Conservation (phyloP, 73 alveolate species). For the Symbiodinium natans region DNA sequence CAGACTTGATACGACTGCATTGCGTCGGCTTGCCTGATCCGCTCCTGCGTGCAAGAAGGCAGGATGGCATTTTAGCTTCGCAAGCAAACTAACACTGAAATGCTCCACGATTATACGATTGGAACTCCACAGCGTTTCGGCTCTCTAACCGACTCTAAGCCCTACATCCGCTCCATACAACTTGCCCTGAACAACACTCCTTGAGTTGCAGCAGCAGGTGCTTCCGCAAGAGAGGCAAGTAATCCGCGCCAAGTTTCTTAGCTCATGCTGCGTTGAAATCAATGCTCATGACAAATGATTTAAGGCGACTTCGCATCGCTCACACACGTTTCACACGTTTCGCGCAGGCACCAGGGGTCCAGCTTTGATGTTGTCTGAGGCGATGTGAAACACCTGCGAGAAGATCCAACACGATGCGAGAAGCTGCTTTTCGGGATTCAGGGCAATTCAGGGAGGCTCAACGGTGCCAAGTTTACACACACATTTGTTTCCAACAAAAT, state of each 20-base stretch:
- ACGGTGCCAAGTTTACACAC: neutral
- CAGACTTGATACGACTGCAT: too few relatives aligned
- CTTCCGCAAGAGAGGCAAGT: constrained; percentile 40
- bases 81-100: too few relatives aligned
- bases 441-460: neutral
- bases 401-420: too few relatives aligned
- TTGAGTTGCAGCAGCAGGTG: constrained; percentile 52
- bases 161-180: too few relatives aligned
- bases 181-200: too few relatives aligned
- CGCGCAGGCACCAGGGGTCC: neutral
- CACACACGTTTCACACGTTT: neutral
- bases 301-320: too few relatives aligned
- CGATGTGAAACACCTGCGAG: constrained; percentile 55
- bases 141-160: too few relatives aligned
- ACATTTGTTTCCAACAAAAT: neutral
- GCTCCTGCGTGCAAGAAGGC: neutral
- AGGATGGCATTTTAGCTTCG: too few relatives aligned
- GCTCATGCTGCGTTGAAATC: neutral
- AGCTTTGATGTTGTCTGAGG: constrained; percentile 24
- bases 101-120: too few relatives aligned
- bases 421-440: too few relatives aligned
- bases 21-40: neutral
- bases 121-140: too few relatives aligned
- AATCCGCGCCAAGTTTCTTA: constrained; percentile 53
- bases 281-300: neutral